Evolutionary conservation across 768 basidiomycete genomes (phyloP).

Genomic region (Phaeotremella skinneri): DNA sequence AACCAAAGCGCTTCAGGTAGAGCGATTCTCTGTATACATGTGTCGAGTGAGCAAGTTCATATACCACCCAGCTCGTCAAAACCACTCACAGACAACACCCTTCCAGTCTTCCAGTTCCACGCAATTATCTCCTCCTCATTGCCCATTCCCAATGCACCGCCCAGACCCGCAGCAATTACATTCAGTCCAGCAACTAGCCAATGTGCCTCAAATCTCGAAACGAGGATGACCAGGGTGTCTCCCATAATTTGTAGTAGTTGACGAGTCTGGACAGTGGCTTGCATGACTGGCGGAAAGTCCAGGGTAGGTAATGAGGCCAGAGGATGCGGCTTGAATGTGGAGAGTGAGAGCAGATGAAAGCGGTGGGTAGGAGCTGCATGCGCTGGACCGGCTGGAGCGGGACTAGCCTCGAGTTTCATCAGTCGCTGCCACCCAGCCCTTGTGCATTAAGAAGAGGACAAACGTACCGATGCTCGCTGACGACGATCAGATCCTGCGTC

Average conservation of each 20-base stretch:
- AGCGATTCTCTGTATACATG: slow-evolving; percentile 27
- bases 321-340: slow-evolving; percentile 42
- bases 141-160: slow-evolving; percentile 26
- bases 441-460: slow-evolving; percentile 52
- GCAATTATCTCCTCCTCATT: slow-evolving; percentile 57
- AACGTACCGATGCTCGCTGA: slow-evolving; percentile 53
- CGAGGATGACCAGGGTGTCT: slow-evolving; percentile 59
- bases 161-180: slow-evolving; percentile 17
- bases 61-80: background rate
- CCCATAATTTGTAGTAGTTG: slow-evolving; percentile 59
- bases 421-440: too few species aligned
- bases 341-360: slow-evolving; percentile 45
- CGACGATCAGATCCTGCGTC: slow-evolving; percentile 64
- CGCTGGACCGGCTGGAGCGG: slow-evolving; percentile 7
- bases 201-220: slow-evolving; percentile 47
- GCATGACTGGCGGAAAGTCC: slow-evolving; percentile 36
- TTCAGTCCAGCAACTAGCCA: slow-evolving; percentile 39
- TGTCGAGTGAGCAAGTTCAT: background rate
- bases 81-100: slow-evolving; percentile 57
- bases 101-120: slow-evolving; percentile 69
- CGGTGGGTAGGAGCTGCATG: slow-evolving; percentile 32
- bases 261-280: slow-evolving; percentile 29
- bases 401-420: slow-evolving; percentile 20
- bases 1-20: slow-evolving; percentile 40
- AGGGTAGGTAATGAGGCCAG: slow-evolving; percentile 37